A percentile compares a stretch with the other conserved stretches of the same genome.
These are phyloP conservation scores for Aspergillus hiratsukae DNA, from an alignment of 2,329 filamentous ascomycete genomes.

Conservation along the genomic window DNA sequence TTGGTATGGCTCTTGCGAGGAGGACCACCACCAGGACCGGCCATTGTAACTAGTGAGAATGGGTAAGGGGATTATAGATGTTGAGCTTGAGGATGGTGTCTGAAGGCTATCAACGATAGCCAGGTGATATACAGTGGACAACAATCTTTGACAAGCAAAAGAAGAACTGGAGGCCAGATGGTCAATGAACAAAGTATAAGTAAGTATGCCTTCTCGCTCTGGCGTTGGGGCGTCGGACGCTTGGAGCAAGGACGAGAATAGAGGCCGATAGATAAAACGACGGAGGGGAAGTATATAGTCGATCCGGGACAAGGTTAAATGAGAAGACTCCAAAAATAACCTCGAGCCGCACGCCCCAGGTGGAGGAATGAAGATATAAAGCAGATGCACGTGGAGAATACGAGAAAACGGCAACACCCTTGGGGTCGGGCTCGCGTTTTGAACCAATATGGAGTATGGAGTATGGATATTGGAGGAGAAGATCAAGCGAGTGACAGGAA, in stretches of 20 bases:
- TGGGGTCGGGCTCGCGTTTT: constrained; percentile 1
- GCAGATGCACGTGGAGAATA: constrained; percentile 24
- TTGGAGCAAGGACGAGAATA: background rate
- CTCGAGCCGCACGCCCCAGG: constrained; percentile 18
- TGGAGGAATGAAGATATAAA: constrained; percentile 11
- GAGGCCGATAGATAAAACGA: background rate
- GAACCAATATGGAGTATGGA: background rate
- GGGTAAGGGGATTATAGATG: background rate
- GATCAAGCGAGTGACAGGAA: constrained; percentile 1
- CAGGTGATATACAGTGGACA: background rate
- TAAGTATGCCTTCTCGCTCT: background rate
- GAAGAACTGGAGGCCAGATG: background rate
- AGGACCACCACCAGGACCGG: constrained; percentile 90
- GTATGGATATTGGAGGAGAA: constrained; percentile 7
- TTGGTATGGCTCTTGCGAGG: constrained; percentile 93
- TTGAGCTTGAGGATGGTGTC: background rate
- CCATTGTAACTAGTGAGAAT: constrained; percentile 54
- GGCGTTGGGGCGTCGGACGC: background rate
- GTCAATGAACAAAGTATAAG: background rate
- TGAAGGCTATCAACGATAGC: background rate
- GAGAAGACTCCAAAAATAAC: constrained; percentile 18
- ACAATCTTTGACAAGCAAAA: background rate
- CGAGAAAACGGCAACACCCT: constrained; percentile 20
- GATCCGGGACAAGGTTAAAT: background rate
- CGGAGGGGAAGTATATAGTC: background rate